Percentiles rank a stretch among this genome's conserved stretches.
Conservation (phyloP, 169 alveolate species). For the Plasmodium knowlesi region DNA sequence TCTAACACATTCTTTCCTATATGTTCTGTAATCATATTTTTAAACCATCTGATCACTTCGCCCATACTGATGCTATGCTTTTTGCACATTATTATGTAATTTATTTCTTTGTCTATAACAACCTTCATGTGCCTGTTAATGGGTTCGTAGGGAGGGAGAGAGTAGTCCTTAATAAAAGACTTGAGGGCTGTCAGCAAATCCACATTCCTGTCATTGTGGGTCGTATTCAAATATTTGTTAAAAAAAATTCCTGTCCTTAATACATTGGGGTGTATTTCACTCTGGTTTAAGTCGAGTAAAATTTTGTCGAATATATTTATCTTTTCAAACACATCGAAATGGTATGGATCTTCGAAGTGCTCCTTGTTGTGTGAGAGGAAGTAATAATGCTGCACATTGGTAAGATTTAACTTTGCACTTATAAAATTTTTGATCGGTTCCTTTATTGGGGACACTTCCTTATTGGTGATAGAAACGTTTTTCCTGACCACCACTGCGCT, state of each 20-base stretch:
- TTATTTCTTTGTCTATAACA: slow-evolving; percentile 77
- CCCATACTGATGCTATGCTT: slow-evolving; percentile 83
- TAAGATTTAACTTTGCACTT: slow-evolving; percentile 28
- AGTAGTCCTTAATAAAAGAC: slow-evolving; percentile 79
- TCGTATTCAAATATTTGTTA: slow-evolving; percentile 72
- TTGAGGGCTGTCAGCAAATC: slow-evolving; percentile 78
- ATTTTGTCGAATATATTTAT: slow-evolving; percentile 70
- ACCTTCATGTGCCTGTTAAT: slow-evolving; percentile 78
- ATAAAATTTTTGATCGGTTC: slow-evolving; percentile 35
- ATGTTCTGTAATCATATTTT: slow-evolving; percentile 68
- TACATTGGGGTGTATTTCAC: slow-evolving; percentile 78
- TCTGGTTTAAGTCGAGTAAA: slow-evolving; percentile 74
- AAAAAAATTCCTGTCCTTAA: slow-evolving; percentile 81
- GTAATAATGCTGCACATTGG: slow-evolving; percentile 23
- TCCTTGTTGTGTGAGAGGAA: slow-evolving; percentile 39
- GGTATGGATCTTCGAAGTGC: slow-evolving; percentile 27
- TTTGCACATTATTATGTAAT: slow-evolving; percentile 78
- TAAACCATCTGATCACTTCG: slow-evolving; percentile 81
- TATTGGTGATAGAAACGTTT: neutral
- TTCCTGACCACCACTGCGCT: neutral
- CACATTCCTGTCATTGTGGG: slow-evolving; percentile 78
- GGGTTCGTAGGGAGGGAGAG: slow-evolving; percentile 80
- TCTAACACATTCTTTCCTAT: slow-evolving; percentile 57
- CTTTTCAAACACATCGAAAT: slow-evolving; percentile 52
- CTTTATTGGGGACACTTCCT: neutral